Evolutionary conservation across 1,284 basidiomycete species (phyloP).

Genomic region (Mrakiaceae sp.): DNA sequence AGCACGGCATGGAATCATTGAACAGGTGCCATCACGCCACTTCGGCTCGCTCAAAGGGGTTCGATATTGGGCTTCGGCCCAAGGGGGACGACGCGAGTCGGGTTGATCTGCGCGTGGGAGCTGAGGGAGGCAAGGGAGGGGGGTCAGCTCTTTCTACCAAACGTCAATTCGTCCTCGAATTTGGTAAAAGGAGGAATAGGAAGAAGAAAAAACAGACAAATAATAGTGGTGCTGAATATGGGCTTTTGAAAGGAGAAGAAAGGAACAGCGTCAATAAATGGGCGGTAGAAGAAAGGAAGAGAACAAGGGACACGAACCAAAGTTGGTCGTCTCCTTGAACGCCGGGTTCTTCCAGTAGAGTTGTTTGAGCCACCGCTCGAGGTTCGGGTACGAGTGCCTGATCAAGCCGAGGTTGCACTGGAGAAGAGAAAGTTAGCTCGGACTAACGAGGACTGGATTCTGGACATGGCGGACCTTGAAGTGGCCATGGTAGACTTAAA

Average conservation of each 20-base stretch:
- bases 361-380: conserved; percentile 72
- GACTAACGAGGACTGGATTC: neutral
- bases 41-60: conserved; percentile 38
- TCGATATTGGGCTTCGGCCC: conserved; percentile 62
- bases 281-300: neutral
- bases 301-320: conserved; percentile 38
- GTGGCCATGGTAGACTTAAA: conserved; percentile 65
- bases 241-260: neutral
- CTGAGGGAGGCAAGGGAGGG: conserved; percentile 14
- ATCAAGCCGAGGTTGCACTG: conserved; percentile 58
- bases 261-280: neutral
- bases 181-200: neutral
- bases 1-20: too few relatives aligned
- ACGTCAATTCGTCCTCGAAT: neutral
- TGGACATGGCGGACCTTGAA: conserved; percentile 54
- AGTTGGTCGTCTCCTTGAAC: conserved; percentile 80
- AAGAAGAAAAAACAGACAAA: conserved; percentile 39
- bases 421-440: neutral
- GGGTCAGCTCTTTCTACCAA: neutral
- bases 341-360: conserved; percentile 84
- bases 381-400: conserved; percentile 61
- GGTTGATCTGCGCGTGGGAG: conserved; percentile 49
- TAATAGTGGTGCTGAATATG: conserved; percentile 84
- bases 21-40: conserved; percentile 17
- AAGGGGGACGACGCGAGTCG: conserved; percentile 57